Evolutionary conservation across 345 rosid genomes (phyloP), one percentile per base, ranked within the genome.

Genomic region (Rubroshorea leprosula): DNA sequence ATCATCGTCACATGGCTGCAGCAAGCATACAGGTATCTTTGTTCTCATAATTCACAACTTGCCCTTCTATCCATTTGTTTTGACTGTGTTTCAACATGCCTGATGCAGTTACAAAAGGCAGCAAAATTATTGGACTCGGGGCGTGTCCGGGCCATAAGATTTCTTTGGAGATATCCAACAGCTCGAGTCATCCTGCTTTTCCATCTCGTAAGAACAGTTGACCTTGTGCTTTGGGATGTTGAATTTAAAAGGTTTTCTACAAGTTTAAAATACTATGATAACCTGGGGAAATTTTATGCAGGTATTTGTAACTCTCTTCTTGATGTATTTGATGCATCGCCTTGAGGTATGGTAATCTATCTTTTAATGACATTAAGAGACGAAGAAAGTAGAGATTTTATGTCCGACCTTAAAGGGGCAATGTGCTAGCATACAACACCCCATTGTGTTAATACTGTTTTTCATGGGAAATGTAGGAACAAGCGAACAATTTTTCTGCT

Each of bases 291-390:
- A 43, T 57, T 55, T 20, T 58, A 16, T 72, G 72, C 93, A 90
- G 97, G 86, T 94, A 21, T 94, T 90, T 68, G 99, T 90, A 44
- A 97, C 90, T 64, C 89, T 90, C 62, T 94, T 94, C 83, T 72
- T 90, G 83, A 94, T 94, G 99, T 94, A 85, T 72, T 77, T 94
- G 70, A 25, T 94, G 79, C 99, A 94, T 73, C 87, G 74, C 66
- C 99, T 94, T 73, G 97, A 94, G 92, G 99, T 94, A 79, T 7
- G 60, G 10, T 48, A 60, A 23, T 41, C 23, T 41, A 15, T 9
- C 4, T 13, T 44, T 9, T 35, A 1, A 35, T 1, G 12, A 35
- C 11, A 1, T 35, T 6, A 19, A 18, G 13, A 3, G 2, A 25
- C 13, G 27, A 26, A 24, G 14, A 21, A 8, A 21, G 5, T 6